A percentile compares a stretch with the other conserved stretches of the same genome.
These are phyloP conservation scores for Arachis monticola DNA, from an alignment of 331 rosid genomes.

Conservation along the genomic window DNA sequence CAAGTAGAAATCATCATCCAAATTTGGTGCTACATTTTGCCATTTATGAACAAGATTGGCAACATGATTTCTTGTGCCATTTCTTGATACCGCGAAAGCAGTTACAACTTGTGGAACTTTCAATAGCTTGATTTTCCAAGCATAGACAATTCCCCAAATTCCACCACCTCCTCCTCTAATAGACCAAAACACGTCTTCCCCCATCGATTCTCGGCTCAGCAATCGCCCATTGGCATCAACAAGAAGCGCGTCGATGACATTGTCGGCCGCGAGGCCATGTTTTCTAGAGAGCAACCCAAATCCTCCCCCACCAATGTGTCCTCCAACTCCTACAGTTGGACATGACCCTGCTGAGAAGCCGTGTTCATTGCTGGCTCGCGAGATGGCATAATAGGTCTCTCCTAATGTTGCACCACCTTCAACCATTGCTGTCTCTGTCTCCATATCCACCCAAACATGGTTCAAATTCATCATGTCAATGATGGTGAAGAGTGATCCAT, in stretches of 20 bases:
- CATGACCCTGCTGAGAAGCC: constrained; percentile 92
- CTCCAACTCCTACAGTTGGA: constrained; percentile 85
- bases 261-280: constrained; percentile 78
- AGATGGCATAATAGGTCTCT: constrained; percentile 70
- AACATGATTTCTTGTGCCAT: constrained; percentile 50
- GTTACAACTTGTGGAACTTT: constrained; percentile 61
- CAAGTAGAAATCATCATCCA: constrained; percentile 61
- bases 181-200: constrained; percentile 93
- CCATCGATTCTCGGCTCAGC: constrained; percentile 61
- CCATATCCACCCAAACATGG: constrained; percentile 59
- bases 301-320: constrained; percentile 81
- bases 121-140: constrained; percentile 69
- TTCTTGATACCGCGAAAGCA: constrained; percentile 52
- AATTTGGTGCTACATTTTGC: constrained; percentile 72
- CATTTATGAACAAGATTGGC: constrained; percentile 60
- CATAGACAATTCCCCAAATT: constrained; percentile 69
- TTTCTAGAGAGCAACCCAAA: constrained; percentile 75
- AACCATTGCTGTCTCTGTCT: constrained; percentile 71
- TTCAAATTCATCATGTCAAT: constrained; percentile 79
- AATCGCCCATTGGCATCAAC: constrained; percentile 57
- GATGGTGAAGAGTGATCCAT: constrained; percentile 59
- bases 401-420: constrained; percentile 91
- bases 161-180: constrained; percentile 93
- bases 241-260: constrained; percentile 69
- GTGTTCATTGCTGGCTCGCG: constrained; percentile 52